Evolutionary conservation across 192 early-diverging fungal genomes (phyloP).

Genomic region (Dimargaris cristalligena): DNA sequence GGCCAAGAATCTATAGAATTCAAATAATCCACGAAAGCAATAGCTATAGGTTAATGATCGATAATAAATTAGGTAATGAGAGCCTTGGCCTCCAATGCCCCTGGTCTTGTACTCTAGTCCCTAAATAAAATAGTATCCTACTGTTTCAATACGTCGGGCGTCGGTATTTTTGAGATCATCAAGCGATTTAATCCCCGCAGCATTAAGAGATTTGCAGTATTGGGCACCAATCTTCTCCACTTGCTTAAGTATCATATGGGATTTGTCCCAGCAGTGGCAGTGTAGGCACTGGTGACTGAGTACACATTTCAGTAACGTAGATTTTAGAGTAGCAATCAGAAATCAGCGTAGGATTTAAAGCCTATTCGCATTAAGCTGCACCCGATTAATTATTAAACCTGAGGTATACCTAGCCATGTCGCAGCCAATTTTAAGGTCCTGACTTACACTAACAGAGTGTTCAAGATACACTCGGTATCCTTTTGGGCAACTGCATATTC

Average conservation of each 20-base stretch:
- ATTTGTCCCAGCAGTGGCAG: constrained; percentile 5
- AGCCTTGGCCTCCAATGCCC: neutral
- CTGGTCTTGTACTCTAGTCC: neutral
- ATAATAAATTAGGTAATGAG: neutral
- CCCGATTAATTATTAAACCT: too few relatives aligned
- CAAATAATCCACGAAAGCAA: too few relatives aligned
- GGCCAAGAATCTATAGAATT: constrained; percentile 1
- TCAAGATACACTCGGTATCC: neutral
- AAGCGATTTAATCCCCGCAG: neutral
- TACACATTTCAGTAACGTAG: too few relatives aligned
- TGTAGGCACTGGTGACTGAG: constrained; percentile 1
- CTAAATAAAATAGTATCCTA: neutral
- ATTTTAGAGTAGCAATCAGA: too few relatives aligned
- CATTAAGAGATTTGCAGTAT: neutral
- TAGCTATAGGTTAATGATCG: neutral
- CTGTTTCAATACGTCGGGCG: constrained; percentile 3
- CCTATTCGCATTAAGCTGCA: too few relatives aligned
- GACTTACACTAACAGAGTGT: neutral
- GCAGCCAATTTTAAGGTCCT: too few relatives aligned
- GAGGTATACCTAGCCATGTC: too few relatives aligned
- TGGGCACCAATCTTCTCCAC: constrained; percentile 6
- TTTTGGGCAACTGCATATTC: neutral
- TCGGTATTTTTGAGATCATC: constrained; percentile 4
- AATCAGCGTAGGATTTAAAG: too few relatives aligned
- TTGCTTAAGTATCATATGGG: neutral